Base-by-base conservation (phyloP, 495 filamentous ascomycete species). In the Elasticomyces elasticus region DNA sequence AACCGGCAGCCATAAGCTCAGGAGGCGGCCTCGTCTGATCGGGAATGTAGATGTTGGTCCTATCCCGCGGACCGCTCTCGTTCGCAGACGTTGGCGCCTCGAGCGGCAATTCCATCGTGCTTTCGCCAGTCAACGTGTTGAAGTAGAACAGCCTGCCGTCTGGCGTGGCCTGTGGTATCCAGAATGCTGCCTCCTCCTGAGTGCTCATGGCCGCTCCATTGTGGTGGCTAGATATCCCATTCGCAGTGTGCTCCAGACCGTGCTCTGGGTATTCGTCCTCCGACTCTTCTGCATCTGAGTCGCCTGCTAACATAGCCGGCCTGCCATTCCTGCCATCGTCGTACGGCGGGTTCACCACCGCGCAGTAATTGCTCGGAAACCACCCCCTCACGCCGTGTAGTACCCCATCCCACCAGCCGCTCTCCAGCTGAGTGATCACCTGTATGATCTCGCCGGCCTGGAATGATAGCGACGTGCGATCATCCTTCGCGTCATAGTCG, bases 301-400 rank as follows among this genome's bases (percentile, higher is more conserved):
- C 71, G 20, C 56, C 60, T 38, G 66, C 31, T 51, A 59, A 54
- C 68, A 57, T 24, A 10, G 24, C 17, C 11, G 5, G 30, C 9
- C 48, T 40, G 37, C 1, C 37, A 5, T 7, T 30, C 30, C 20
- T 37, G 17, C 74, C 64, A 54, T 94, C 86, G 45, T 85, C 81
- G 38, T 79, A 76, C 62, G 82, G 85, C 22, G 81, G 31, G 20
- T 28, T 72, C 62, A 96, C 85, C 37, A 92, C 78, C 50, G 83
- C 78, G 71, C 92, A 97, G 71, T 98, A 98, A 67, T 98, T 98
- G 76, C 92, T 97, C 7, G 92, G 92, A 71, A 98, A 98, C 92
- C 92, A 98, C 51, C 92, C 92, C 59, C 92, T 82, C 54, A 91
- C 82, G 42, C 85, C 89, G 56, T 90, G 84, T 65, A 97, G 91